These are phyloP conservation scores for Candida chauliodis DNA, from an alignment of 805 yeast species.

Conservation along the genomic window DNA sequence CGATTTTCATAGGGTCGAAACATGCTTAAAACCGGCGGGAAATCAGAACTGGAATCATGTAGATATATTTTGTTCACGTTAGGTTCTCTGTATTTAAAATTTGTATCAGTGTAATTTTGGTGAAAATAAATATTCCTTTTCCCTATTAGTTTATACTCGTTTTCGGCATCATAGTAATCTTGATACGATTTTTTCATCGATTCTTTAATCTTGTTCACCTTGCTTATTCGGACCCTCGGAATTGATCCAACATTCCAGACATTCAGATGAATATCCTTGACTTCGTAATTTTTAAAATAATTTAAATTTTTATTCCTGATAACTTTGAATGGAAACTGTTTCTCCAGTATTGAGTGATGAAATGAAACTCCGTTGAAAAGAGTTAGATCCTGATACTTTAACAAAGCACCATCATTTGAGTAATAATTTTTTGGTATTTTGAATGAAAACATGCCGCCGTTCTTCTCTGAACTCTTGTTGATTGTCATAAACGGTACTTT, in stretches of 20 bases:
- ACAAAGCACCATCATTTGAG: conserved; percentile 1
- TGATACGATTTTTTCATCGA: conserved; percentile 12
- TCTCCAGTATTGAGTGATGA: conserved; percentile 20
- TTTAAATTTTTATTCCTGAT: conserved; percentile 7
- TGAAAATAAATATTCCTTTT: conserved; percentile 37
- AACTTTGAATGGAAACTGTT: conserved; percentile 20
- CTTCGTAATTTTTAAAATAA: conserved; percentile 24
- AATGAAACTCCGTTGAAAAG: conserved; percentile 23
- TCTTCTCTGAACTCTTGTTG: conserved; percentile 19
- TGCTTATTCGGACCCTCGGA: conserved; percentile 35
- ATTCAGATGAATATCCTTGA: conserved; percentile 21
- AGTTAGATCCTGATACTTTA: conserved; percentile 2
- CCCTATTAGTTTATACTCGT: conserved; percentile 25
- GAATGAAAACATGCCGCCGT: conserved; percentile 28
- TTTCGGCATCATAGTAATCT: conserved; percentile 1
- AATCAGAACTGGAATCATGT: conserved; percentile 14
- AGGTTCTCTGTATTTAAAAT: conserved; percentile 9
- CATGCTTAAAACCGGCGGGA: conserved; percentile 32
- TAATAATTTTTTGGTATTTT: conserved; percentile 17
- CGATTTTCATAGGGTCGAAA: conserved; percentile 40
- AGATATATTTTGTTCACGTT: conserved; percentile 26
- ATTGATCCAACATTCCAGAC: conserved; percentile 44
- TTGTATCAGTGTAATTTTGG: conserved; percentile 20
- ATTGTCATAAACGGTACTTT: conserved; percentile 25
- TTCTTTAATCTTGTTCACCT: conserved; percentile 19